phyloP scores from a whole-genome alignment of 495 filamentous ascomycete species.

The Lepraria neglecta region DNA sequence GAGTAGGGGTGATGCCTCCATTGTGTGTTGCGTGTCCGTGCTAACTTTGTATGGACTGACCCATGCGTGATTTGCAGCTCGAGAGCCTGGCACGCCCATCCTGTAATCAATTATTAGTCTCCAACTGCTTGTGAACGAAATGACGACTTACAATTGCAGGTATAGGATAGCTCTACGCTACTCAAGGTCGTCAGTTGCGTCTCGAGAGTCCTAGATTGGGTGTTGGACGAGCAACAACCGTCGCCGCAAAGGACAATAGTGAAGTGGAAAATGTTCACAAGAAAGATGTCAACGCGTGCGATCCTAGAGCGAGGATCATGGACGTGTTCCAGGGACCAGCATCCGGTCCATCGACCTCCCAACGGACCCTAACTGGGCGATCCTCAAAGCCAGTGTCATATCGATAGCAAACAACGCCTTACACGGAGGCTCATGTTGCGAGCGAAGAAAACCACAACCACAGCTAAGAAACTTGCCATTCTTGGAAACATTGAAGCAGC shows the following conservation, averaged over 20 bases:
- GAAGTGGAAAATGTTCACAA: no score
- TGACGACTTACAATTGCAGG: background rate
- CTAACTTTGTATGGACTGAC: background rate
- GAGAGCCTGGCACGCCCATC: background rate
- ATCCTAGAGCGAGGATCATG: no score
- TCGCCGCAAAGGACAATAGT: no score
- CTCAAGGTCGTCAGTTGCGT: background rate
- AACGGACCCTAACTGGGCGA: background rate
- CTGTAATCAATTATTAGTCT: background rate
- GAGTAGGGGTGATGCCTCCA: no score
- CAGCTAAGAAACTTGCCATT: background rate
- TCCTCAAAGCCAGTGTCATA: background rate
- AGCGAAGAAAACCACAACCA: background rate
- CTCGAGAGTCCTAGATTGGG: no score
- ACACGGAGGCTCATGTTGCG: background rate
- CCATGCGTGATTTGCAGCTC: background rate
- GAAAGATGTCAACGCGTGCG: background rate
- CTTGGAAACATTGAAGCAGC: background rate
- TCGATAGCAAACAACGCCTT: background rate
- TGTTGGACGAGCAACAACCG: no score
- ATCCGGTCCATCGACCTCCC: background rate
- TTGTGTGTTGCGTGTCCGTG: no score
- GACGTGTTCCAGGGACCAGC: constrained; percentile 7
- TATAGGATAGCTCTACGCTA: background rate
- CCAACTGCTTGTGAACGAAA: background rate